These are phyloP conservation scores for Wickerhamomyces sp. DNA, from an alignment of 1,139 yeast genomes.

Conservation along the genomic window DNA sequence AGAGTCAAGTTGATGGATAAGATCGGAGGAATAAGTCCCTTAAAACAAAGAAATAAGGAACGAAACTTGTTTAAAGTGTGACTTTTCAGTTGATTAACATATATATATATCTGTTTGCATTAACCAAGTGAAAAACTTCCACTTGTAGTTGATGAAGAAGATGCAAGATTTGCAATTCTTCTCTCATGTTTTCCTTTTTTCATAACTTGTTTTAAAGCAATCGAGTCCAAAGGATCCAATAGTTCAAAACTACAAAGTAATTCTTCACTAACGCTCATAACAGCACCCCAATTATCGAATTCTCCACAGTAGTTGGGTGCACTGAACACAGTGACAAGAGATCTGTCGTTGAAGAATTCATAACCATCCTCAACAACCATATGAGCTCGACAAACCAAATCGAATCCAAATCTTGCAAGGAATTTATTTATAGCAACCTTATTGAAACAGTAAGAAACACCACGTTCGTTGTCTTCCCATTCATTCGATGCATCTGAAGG, in stretches of 20 bases:
- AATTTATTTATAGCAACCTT: conserved; percentile 91
- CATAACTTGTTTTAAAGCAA: conserved; percentile 90
- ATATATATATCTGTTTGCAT: background rate
- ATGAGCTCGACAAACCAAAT: conserved; percentile 93
- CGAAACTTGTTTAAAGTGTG: conserved; percentile 21
- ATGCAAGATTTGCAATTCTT: conserved; percentile 42
- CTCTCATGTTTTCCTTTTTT: conserved; percentile 80
- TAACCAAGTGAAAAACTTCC: conserved; percentile 14
- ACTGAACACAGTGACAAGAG: conserved; percentile 88
- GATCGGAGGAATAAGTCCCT: conserved; percentile 21
- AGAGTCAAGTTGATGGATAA: conserved; percentile 20
- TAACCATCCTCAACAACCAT: conserved; percentile 99
- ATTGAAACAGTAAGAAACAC: conserved; percentile 94
- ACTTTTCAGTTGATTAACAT: no score
- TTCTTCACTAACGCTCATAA: conserved; percentile 94
- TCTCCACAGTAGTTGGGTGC: conserved; percentile 99
- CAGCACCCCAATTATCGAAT: conserved; percentile 99
- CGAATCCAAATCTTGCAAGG: conserved; percentile 81
- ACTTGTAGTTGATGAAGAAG: conserved; percentile 10
- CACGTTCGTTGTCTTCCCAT: conserved; percentile 98
- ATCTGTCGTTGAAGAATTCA: conserved; percentile 91
- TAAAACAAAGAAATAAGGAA: conserved; percentile 23
- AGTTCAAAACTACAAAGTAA: conserved; percentile 87
- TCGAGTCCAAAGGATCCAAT: conserved; percentile 88
- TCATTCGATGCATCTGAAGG: conserved; percentile 93